Evolutionary conservation across 495 filamentous ascomycete species (phyloP).

Genomic region (Letharia lupina): DNA sequence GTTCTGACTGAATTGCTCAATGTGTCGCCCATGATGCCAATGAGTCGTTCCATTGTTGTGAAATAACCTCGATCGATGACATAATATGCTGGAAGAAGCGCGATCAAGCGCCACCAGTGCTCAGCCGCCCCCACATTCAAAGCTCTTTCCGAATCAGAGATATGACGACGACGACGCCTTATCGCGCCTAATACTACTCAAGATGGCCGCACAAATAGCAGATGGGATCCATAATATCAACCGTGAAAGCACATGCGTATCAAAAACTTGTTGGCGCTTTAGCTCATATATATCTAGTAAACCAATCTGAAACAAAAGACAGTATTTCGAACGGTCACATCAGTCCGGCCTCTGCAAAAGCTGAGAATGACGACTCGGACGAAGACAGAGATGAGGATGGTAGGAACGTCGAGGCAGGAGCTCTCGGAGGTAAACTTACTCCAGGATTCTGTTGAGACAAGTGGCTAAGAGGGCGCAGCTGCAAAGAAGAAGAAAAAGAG

Average conservation of each 20-base stretch:
- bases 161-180: background rate
- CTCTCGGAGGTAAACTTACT: conserved; percentile 35
- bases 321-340: conserved; percentile 11
- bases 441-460: background rate
- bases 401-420: conserved; percentile 35
- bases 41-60: background rate
- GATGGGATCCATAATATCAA: conserved; percentile 8
- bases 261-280: background rate
- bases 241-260: background rate
- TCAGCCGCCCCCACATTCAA: background rate
- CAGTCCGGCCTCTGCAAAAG: conserved; percentile 15
- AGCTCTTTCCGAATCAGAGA: background rate
- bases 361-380: conserved; percentile 58
- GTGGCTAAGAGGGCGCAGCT: conserved; percentile 22
- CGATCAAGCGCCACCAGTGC: background rate
- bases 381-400: conserved; percentile 50
- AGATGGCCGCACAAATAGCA: conserved; percentile 18
- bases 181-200: background rate
- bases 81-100: background rate
- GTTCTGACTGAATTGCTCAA: background rate
- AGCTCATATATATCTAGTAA: conserved; percentile 14
- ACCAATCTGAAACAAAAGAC: conserved; percentile 32
- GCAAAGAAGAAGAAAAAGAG: conserved; percentile 48
- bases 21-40: background rate
- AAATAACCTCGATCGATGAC: background rate